Evolutionary conservation across 2,329 filamentous ascomycete species (phyloP), one percentile per base, ranked within the genome.

Genomic region (Aphanoascus verrucosus): DNA sequence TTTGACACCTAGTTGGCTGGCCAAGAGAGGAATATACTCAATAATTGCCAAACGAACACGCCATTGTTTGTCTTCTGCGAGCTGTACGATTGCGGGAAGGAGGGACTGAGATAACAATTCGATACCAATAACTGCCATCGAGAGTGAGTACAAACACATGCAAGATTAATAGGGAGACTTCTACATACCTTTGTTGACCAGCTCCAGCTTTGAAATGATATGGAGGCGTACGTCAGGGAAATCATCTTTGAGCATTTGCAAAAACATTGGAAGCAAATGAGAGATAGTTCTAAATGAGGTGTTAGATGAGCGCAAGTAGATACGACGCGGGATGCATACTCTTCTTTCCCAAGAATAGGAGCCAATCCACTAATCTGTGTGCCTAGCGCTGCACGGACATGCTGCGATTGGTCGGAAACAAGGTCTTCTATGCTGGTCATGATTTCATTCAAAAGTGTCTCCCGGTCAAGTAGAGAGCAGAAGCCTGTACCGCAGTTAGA

Each of bases 21-120:
- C 93, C 56, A 98, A 82, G 54, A 98, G 80, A 31, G 93, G 93
- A 63, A 98, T 96, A 74, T 98, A 97, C 79, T 98, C 91, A 70
- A 98, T 98, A 68, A 98, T 98, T 56, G 93, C 93, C 61, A 98
- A 79, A 61, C 93, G 86, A 56, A 98, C 93, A 65, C 93, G 85
- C 93, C 93, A 98, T 76, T 97, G 90, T 79, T 98, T 98, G 72
- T 98, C 93, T 72, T 97, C 93, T 53, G 93, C 93, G 62, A 98
- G 79, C 70, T 97, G 90, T 34, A 97, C 89, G 65, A 98, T 98
- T 43, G 93, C 93, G 11, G 94, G 93, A 48, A 98, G 85, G 52
- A 98, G 84, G 20, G 91, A 96, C 70, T 97, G 90, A 45, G 93
- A 96, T 48, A 98, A 83, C 15, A 94, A 81, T 57, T 98, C 93